Base-by-base conservation (phyloP, 306 rosid species). In the Astragalus membranaceus region DNA sequence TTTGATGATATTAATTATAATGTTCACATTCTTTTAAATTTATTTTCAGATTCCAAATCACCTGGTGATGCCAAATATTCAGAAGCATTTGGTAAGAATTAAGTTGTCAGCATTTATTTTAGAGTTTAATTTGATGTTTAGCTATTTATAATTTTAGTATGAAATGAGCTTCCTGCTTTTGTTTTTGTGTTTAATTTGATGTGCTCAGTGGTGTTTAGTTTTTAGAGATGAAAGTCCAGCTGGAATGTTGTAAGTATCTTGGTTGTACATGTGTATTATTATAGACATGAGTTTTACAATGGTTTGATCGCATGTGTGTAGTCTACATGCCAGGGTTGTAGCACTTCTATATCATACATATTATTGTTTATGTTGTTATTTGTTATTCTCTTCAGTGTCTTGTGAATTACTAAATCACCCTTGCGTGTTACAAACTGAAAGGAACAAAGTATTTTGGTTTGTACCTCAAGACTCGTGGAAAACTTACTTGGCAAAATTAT, bases 1-100 rank as follows among this genome's bases (percentile, higher is more conserved):
- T 37, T 67, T 63, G 42, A 49, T 51, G 32, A 53, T 35, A 15
- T 73, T 63, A 67, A 67, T 16, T 47, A 39, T 67, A 44, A 39
- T 52, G 42, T 52, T 75, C 6, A 62, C 41, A 13, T 64, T 9
- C 69, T 64, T 73, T 74, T 35, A 48, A 61, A 15, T 64, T 75
- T 72, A 59, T 81, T 78, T 81, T 77, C 97, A 95, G 99, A 87
- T 87, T 87, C 96, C 68, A 88, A 86, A 78, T 67, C 88, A 74
- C 82, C 81, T 9, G 95, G 85, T 62, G 92, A 85, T 78, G 85
- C 86, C 67, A 95, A 91, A 85, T 91, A 85, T 83, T 55, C 76
- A 55, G 99, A 95, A 81, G 88, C 93, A 66, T 86, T 83, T 79
- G 98, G 96, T 92, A 82, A 81, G 96, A 73, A 69, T 69, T 69